Evolutionary conservation across 108 stramenopile species (phyloP), one percentile per base, ranked within the genome.

Genomic region (Cyclotella kingstonii): DNA sequence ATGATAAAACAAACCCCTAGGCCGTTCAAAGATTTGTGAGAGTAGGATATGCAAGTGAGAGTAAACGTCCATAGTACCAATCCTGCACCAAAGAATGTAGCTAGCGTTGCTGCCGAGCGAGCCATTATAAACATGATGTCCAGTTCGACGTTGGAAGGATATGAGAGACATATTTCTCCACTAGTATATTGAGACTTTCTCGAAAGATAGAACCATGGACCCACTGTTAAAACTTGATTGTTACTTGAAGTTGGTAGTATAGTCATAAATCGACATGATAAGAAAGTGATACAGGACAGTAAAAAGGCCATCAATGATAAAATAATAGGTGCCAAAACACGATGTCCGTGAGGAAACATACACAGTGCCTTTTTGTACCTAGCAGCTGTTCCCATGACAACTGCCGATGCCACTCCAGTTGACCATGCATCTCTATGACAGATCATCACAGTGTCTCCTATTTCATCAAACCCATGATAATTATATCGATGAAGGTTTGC

Each of bases 281-380:
- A 15, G 1, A 49, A 42, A 8, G 56, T 58, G 17, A 58, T 29
- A 27, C 60, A 34, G 23, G 68, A 70, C 2, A 70, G 50, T 3
- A 40, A 40, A 21, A 59, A 53, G 3, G 59, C 68, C 44, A 70
- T 27, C 5, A 50, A 43, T 3, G 57, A 59, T 42, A 54, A 38
- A 14, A 70, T 61, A 9, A 60, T 45, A 10, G 68, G 68, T 9
- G 60, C 27, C 31, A 70, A 51, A 4, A 70, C 59, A 31, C 52
- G 36, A 28, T 60, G 36, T 28, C 68, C 68, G 29, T 70, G 59
- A 11, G 68, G 68, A 40, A 70, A 70, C 68, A 70, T 70, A 31
- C 34, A 70, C 4, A 70, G 48, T 29, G 68, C 30, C 52, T 70
- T 70, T 33, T 60, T 51, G 51, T 70, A 70, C 19, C 68, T 21